Conservation (phyloP, 2,329 filamentous ascomycete genomes). For the Sarocladium strictum region DNA sequence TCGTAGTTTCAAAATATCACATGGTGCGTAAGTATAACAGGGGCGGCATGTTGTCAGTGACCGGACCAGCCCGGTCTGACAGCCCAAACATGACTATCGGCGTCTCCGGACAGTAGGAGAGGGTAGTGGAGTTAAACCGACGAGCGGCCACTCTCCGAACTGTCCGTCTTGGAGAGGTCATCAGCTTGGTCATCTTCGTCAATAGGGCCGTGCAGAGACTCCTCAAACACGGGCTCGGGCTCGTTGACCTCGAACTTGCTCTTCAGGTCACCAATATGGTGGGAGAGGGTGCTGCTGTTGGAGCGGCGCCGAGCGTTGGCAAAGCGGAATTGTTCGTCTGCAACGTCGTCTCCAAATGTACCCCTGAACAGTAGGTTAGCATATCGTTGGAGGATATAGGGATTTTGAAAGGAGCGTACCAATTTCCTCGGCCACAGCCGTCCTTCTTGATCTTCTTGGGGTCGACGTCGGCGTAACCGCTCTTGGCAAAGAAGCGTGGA, state of each 20-base stretch:
- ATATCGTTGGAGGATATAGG: too few relatives aligned
- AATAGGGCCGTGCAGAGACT: conserved; percentile 66
- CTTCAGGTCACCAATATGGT: conserved; percentile 73
- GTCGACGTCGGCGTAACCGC: conserved; percentile 71
- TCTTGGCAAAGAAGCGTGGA: conserved; percentile 90
- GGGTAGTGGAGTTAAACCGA: conserved; percentile 33
- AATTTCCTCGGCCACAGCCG: conserved; percentile 87
- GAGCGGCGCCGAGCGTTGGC: conserved; percentile 84
- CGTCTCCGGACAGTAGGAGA: not conserved
- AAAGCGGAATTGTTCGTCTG: conserved; percentile 79
- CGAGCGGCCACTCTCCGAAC: conserved; percentile 55
- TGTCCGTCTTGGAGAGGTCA: conserved; percentile 49
- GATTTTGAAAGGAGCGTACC: conserved; percentile 59
- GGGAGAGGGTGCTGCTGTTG: conserved; percentile 75
- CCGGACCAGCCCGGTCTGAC: conserved; percentile 4
- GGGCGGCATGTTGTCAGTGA: not conserved
- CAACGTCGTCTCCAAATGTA: conserved; percentile 71
- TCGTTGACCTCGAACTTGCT: conserved; percentile 95
- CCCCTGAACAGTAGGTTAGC: conserved; percentile 56
- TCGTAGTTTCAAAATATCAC: not conserved
- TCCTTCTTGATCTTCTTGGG: conserved; percentile 97
- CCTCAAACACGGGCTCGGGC: conserved; percentile 86
- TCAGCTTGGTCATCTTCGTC: conserved; percentile 47
- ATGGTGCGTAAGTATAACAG: conserved; percentile 8
- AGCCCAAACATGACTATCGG: conserved; percentile 9